Evolutionary conservation across 2,329 filamentous ascomycete genomes (phyloP), one percentile per base, ranked within the genome.

Genomic region (Penicillium olsonii): DNA sequence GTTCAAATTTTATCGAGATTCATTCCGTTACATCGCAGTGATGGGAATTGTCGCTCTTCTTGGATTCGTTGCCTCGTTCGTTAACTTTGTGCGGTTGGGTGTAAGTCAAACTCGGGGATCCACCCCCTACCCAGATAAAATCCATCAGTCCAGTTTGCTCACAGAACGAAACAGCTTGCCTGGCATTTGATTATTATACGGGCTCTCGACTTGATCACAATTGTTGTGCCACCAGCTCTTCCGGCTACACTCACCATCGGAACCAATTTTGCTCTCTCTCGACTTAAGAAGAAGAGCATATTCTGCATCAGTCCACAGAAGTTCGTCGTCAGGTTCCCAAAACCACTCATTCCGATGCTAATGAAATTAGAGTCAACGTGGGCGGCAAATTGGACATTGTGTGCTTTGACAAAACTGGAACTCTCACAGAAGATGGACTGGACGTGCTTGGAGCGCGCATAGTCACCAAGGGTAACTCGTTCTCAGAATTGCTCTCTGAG

Each of bases 371-470:
- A 62, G 92, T 99, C 48, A 99, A 97, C 63, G 91, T 99, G 5
- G 94, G 89, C 14, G 94, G 95, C 42, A 97, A 97, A 70, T 76
- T 99, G 4, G 94, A 99, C 66, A 84, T 97, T 10, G 88, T 99
- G 74, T 96, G 92, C 71, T 99, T 99, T 57, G 94, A 99, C 74
- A 99, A 99, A 74, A 99, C 94, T 0, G 94, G 94, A n/a, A 99
- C 94, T 0, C 76, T 99, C 45, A 99, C 94, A 0, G 94, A 97
- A 70, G 94, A 99, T 68, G 94, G 94, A 0, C 75, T 99, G 35
- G 95, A 99, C 68, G 90, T 99, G 15, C 79, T 99, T 11, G 94
- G 94, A 11, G 84, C 96, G 17, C 84, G 90, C 27, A 84, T 94
- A 6, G 90, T 90, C 9, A 84, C 87, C 48, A 79, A 80, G 1